These are phyloP conservation scores for Aspergillus sp. DNA, from an alignment of 2,329 filamentous ascomycete genomes.

Conservation along the genomic window DNA sequence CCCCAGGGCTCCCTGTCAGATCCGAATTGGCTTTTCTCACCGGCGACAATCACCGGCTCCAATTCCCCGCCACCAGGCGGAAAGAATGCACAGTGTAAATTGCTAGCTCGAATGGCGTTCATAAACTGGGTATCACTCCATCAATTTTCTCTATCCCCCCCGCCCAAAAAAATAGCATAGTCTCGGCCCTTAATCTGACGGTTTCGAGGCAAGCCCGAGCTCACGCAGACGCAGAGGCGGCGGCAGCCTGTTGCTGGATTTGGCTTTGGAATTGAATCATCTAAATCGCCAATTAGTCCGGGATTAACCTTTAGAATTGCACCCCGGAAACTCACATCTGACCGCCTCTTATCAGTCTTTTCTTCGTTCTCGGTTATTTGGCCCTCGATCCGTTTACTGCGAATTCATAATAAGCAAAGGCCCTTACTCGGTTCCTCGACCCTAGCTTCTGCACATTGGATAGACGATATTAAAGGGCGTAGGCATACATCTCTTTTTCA, in stretches of 20 bases:
- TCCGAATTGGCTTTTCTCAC: background rate
- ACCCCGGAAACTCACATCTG: conserved; percentile 52
- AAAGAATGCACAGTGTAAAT: background rate
- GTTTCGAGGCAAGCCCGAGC: background rate
- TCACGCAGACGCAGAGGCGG: conserved; percentile 34
- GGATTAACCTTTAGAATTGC: background rate
- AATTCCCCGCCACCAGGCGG: background rate
- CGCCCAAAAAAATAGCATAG: background rate
- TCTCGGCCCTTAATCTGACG: background rate
- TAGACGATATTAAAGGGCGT: background rate
- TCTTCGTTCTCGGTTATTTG: conserved; percentile 65
- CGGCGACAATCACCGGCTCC: background rate
- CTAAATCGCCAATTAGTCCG: conserved; percentile 26
- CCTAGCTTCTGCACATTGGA: background rate
- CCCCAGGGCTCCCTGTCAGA: background rate
- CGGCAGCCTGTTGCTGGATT: conserved; percentile 34
- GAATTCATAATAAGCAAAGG: conserved; percentile 7
- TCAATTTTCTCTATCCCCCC: background rate
- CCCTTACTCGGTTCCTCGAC: background rate
- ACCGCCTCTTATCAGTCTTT: conserved; percentile 64
- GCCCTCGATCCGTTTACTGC: conserved; percentile 64
- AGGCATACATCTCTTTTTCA: conserved; percentile 79
- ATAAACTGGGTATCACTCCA: background rate
- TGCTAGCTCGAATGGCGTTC: background rate
- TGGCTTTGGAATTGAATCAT: conserved; percentile 42